Evolutionary conservation across 257 asterid genomes (phyloP).

Genomic region (Jacaranda copaia): DNA sequence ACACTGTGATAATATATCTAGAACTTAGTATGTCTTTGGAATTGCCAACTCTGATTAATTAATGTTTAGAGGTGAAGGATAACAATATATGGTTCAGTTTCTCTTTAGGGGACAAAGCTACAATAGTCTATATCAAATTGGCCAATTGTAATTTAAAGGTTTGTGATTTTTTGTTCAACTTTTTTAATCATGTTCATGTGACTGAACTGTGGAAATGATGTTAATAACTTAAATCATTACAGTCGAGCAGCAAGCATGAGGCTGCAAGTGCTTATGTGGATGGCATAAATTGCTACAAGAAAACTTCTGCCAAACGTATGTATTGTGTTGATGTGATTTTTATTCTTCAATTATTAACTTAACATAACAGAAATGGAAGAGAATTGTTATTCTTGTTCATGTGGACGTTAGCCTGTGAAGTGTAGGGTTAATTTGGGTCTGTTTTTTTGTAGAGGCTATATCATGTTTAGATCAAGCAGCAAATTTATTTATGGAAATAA

Average conservation of each 20-base stretch:
- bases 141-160: conserved; percentile 55
- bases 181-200: conserved; percentile 5
- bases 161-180: conserved; percentile 1
- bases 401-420: neutral
- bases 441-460: conserved; percentile 45
- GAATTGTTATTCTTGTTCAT: neutral
- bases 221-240: conserved; percentile 9
- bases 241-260: conserved; percentile 57
- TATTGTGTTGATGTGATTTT: conserved; percentile 13
- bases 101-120: conserved; percentile 58
- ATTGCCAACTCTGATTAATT: neutral
- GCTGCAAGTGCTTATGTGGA: conserved; percentile 59
- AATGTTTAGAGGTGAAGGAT: neutral
- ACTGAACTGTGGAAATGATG: conserved; percentile 29
- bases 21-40: too few relatives aligned
- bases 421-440: conserved; percentile 19
- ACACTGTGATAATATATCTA: too few relatives aligned
- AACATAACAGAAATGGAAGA: neutral
- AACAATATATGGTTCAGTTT: conserved; percentile 9
- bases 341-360: neutral
- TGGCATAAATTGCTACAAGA: conserved; percentile 58
- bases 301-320: conserved; percentile 50
- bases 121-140: conserved; percentile 48
- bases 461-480: conserved; percentile 53
- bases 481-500: conserved; percentile 43